A percentile compares a stretch with the other conserved stretches of the same genome.
Evolutionary conservation across 2,329 filamentous ascomycete species (phyloP).

Genomic region (Hymenoscyphus fraxineus): DNA sequence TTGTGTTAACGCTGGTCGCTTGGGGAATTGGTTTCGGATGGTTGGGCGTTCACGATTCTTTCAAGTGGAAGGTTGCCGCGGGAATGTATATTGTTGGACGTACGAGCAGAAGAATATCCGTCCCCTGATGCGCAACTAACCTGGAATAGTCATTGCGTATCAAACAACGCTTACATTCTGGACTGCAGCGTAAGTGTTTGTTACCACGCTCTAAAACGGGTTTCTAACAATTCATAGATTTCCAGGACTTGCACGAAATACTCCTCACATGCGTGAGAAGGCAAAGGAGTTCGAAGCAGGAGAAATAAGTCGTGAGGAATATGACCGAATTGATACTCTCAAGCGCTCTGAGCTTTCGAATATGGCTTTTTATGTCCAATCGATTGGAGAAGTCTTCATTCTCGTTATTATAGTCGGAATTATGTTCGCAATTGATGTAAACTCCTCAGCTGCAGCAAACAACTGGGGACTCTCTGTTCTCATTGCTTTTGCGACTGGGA

Average conservation of each 20-base stretch:
- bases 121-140: slow-evolving; percentile 3
- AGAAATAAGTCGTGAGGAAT: slow-evolving; percentile 53
- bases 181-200: slow-evolving; percentile 49
- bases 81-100: slow-evolving; percentile 62
- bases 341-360: slow-evolving; percentile 63
- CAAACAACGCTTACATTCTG: slow-evolving; percentile 66
- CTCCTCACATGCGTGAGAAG: slow-evolving; percentile 45
- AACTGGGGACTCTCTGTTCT: slow-evolving; percentile 64
- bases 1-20: slow-evolving; percentile 56
- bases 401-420: slow-evolving; percentile 63
- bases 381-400: slow-evolving; percentile 57
- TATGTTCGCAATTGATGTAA: slow-evolving; percentile 57
- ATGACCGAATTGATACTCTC: slow-evolving; percentile 58
- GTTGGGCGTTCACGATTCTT: slow-evolving; percentile 58
- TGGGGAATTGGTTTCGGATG: slow-evolving; percentile 64
- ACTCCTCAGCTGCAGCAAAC: slow-evolving; percentile 56
- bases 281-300: slow-evolving; percentile 48
- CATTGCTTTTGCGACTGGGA: slow-evolving; percentile 60
- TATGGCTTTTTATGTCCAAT: slow-evolving; percentile 61
- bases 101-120: slow-evolving; percentile 10
- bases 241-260: slow-evolving; percentile 54
- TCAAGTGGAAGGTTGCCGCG: slow-evolving; percentile 57
- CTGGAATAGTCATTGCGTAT: slow-evolving; percentile 48
- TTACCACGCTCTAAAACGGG: neutral
- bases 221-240: slow-evolving; percentile 36